Evolutionary conservation across 495 filamentous ascomycete species (phyloP).

Genomic region (Penicillium odoratum): DNA sequence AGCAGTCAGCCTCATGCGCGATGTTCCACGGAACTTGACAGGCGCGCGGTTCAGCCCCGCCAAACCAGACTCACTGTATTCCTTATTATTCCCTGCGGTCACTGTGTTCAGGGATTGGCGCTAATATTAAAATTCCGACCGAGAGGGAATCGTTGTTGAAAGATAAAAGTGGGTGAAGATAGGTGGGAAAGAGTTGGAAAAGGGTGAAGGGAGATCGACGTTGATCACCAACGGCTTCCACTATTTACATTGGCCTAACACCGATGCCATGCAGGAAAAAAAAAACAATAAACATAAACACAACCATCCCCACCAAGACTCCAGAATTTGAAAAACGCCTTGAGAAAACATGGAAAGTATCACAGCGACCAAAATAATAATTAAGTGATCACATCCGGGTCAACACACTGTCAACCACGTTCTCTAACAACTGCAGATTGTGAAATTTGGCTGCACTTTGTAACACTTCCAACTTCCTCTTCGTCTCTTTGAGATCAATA

Average conservation of each 20-base stretch:
- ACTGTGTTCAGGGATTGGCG: neutral
- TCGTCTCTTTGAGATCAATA: slow-evolving; percentile 66
- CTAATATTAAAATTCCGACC: neutral
- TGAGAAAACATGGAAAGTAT: too few species aligned
- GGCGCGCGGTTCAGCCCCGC: slow-evolving; percentile 16
- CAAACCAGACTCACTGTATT: slow-evolving; percentile 3
- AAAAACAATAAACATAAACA: too few species aligned
- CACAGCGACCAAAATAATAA: neutral
- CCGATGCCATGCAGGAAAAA: slow-evolving; percentile 12
- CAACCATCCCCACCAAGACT: neutral
- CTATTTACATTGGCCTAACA: slow-evolving; percentile 13
- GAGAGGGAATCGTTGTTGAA: too few species aligned
- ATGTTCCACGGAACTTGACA: slow-evolving; percentile 6
- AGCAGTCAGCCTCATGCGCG: slow-evolving; percentile 20
- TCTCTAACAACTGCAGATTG: slow-evolving; percentile 75
- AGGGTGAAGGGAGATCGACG: slow-evolving; percentile 6
- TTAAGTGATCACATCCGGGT: slow-evolving; percentile 12
- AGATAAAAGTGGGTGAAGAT: neutral
- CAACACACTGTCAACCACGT: slow-evolving; percentile 66
- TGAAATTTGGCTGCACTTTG: slow-evolving; percentile 74
- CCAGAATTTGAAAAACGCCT: neutral
- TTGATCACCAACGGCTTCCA: slow-evolving; percentile 9
- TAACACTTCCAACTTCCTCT: slow-evolving; percentile 65
- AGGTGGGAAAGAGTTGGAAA: neutral
- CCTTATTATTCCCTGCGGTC: neutral